Conservation (phyloP, 345 rosid genomes). For the Boechera retrofracta region DNA sequence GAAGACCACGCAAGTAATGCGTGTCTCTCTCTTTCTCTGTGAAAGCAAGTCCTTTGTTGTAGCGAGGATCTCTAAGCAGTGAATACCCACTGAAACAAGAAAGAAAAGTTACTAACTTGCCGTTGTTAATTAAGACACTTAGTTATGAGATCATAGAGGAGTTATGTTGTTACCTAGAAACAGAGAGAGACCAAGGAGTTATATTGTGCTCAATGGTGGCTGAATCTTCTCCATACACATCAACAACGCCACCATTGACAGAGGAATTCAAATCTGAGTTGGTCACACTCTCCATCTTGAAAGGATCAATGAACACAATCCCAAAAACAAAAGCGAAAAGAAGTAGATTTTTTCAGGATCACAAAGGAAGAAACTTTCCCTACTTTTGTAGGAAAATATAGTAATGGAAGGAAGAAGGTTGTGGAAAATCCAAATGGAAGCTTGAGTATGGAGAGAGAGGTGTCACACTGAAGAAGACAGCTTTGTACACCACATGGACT, state of each 20-base stretch:
- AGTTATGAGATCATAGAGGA: not conserved
- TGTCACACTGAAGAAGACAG: conserved; percentile 42
- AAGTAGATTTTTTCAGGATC: not conserved
- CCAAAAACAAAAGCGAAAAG: not conserved
- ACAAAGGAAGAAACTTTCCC: not conserved
- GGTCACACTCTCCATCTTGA: conserved; percentile 63
- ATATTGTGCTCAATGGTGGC: conserved; percentile 81
- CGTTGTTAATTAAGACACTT: not conserved
- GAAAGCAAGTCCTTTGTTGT: conserved; percentile 93
- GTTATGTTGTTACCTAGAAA: conserved; percentile 63
- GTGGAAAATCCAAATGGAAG: conserved; percentile 42
- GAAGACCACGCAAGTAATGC: conserved; percentile 86
- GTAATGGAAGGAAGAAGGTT: conserved; percentile 27
- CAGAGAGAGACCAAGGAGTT: conserved; percentile 89
- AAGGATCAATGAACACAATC: not conserved
- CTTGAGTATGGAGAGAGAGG: conserved; percentile 30
- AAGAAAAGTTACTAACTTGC: not conserved
- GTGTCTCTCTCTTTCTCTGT: conserved; percentile 84
- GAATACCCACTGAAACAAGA: conserved; percentile 68
- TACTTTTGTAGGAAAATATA: not conserved
- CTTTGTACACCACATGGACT: conserved; percentile 35
- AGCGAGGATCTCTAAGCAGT: conserved; percentile 82
- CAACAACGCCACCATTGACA: conserved; percentile 73
- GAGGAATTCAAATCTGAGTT: conserved; percentile 61
- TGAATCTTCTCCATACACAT: conserved; percentile 80